Base-by-base conservation (phyloP, 495 filamentous ascomycete species). In the Podospora pseudocomata region DNA sequence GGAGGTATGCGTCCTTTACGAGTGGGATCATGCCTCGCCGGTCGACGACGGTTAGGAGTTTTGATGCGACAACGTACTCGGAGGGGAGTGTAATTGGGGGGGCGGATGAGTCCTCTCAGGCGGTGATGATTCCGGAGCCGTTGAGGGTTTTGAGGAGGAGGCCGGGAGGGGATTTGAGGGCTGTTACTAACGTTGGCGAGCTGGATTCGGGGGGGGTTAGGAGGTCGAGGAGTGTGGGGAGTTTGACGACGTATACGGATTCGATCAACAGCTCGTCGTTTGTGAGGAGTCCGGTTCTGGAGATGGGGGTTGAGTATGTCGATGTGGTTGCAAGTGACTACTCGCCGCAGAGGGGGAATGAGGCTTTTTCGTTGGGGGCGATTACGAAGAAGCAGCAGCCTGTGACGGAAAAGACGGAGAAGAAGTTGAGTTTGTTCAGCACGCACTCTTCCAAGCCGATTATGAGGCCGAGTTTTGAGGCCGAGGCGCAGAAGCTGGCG, bases 81-180 rank as follows among this genome's bases (percentile, higher is more conserved):
- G 84, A 78, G 60, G 75, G 71, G 13, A 81, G 79, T 3, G 34
- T 74, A 5, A 6, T 61, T 32, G 27, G 16, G 23, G 19, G 4
- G 6, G 61, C 61, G 61, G 74, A 75, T 19, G 71, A 78, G 19
- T 54, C 68, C 7, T 76, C 80, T 0, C 77, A 79, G 54, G 71
- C 78, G 6, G 71, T 78, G 6, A 64, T 77, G 5, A 77, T 82
- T 59, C 83, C 83, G 0, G 75, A 77, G 26, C 84, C 85, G n/a
- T 76, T 84, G n/a, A 78, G 84, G 26, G 85, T 91, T 68, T 87
- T 99, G 55, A 87, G 95, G 66, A 86, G 95, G 74, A 87, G 92
- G 30, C 96, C 94, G 19, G 95, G 95, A 61, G 93, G 95, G 49
- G 90, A 98, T 80, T 81, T 99, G 63, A 88, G 92, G 69, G 92